Conservation (phyloP, 169 alveolate species). For the Toxoplasma gondii region DNA sequence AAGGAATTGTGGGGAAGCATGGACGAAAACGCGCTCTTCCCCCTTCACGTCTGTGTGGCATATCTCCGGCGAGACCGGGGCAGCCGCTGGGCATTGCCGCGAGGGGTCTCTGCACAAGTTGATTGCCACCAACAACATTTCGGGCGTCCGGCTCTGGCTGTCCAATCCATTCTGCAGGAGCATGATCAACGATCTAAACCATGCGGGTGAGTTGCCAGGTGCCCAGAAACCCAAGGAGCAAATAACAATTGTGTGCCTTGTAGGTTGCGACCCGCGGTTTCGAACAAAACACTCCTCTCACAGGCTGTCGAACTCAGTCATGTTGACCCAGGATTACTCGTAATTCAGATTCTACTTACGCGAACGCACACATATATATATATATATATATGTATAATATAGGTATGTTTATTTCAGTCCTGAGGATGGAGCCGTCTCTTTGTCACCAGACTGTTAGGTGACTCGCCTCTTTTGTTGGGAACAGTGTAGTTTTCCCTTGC, state of each 20-base stretch:
- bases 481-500: too few relatives aligned
- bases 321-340: too few relatives aligned
- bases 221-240: too few relatives aligned
- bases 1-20: background rate
- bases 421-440: too few relatives aligned
- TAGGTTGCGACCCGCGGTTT: background rate
- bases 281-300: background rate
- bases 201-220: conserved; percentile 48
- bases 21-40: background rate
- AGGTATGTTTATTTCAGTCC: too few relatives aligned
- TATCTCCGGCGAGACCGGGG: background rate
- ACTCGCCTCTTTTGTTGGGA: too few relatives aligned
- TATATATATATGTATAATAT: too few relatives aligned
- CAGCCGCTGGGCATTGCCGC: conserved; percentile 3
- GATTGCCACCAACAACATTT: conserved; percentile 51
- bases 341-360: too few relatives aligned
- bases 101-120: conserved; percentile 58
- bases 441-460: too few relatives aligned
- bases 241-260: background rate
- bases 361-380: too few relatives aligned
- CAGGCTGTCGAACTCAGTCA: background rate
- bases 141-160: conserved; percentile 65
- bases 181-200: conserved; percentile 58
- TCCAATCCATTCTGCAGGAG: conserved; percentile 57
- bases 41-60: background rate